Evolutionary conservation across 257 asterid species (phyloP), one percentile per base, ranked within the genome.

Genomic region (Solanum bulbocastanum): DNA sequence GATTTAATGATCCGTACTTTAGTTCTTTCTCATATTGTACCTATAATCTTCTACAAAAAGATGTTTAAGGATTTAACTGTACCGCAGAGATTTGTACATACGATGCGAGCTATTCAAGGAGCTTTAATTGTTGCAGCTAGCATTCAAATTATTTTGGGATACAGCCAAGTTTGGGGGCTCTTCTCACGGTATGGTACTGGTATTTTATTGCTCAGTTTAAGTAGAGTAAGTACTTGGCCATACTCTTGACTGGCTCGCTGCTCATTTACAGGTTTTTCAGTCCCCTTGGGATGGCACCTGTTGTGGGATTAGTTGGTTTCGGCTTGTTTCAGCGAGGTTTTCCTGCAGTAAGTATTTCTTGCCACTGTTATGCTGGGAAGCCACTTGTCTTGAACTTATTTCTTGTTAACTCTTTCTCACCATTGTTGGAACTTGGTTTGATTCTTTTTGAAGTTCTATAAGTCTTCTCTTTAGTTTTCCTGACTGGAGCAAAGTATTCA

Each of bases 91-190:
- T 97, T 97, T 87, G 89, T 93, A 52, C 96, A 96, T 33, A 92
- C 98, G 32, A 97, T 97, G 99, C 94, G 98, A 92, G 99, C 99
- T 87, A 92, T 94, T 91, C 99, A 97, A 94, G 99, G 99, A 88
- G 98, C 99, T 83, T 88, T 97, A 20, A 97, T 96, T 86, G 96
- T 96, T 88, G 99, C 99, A 85, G 89, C 99, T 12, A 95, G 95
- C 91, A 93, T 97, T 88, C 99, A 96, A 89, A 96, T 97, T 89
- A 91, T 97, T 88, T 93, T 97, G 75, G 99, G 99, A 68, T 96
- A 94, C 94, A 97, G 98, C 92, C 99, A 97, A 94, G 95, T 96
- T 44, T 97, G 99, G 99, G 99, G 99, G 46, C 94, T 97, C 88
- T 94, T 97, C 90, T 97, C 99, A 88, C 96, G 99, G 99, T 97